Base-by-base conservation (phyloP, 805 yeast species). In the Lipomyces kockii region DNA sequence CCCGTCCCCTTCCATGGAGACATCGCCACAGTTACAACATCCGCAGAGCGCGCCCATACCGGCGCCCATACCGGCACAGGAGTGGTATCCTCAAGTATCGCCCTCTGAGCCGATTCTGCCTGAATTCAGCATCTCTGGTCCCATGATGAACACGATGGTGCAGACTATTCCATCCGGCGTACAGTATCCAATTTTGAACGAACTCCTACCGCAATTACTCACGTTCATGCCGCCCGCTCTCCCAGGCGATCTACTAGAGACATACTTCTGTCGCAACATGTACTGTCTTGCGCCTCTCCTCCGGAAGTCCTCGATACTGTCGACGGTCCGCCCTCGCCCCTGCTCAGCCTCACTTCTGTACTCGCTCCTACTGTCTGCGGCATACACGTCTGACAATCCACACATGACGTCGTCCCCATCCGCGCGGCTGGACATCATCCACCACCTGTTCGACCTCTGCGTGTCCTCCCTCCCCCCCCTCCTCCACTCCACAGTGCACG, bases 311-410 rank as follows among this genome's bases (percentile, higher is more conserved):
- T 72, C 77, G 12, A 64, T 76, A 14, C 67, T 76, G 25, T 63
- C 71, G 3, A 49, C 58, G 2, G 58, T 49, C 4, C 62, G 64
- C 7, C 64, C 74, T 5, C 67, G 78, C 6, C 29, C 63, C n/a
- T 65, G 72, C 35, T 68, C 75, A 12, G 64, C 71, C 4, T 65
- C 77, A 14, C 60, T 76, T 59, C 64, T 76, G 8, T 72, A 72
- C 56, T 71, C 77, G 2, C 61, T 76, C 62, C 68, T 76, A 32
- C 66, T 74, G 34, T 75, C 76, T 5, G 75, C 78, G 4, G 77
- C 75, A 22, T 76, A 76, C 58, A 71, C 72, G n/a, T 74, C 76
- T 11, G 77, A 76, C 58, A 71, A 75, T 60, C 76, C 78, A 3
- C 63, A 63, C 29, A 61, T 75, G 55, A 70, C 77, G 2, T 63